Evolutionary conservation across 108 stramenopile species (phyloP).

Genomic region (Nitzschia sp.): DNA sequence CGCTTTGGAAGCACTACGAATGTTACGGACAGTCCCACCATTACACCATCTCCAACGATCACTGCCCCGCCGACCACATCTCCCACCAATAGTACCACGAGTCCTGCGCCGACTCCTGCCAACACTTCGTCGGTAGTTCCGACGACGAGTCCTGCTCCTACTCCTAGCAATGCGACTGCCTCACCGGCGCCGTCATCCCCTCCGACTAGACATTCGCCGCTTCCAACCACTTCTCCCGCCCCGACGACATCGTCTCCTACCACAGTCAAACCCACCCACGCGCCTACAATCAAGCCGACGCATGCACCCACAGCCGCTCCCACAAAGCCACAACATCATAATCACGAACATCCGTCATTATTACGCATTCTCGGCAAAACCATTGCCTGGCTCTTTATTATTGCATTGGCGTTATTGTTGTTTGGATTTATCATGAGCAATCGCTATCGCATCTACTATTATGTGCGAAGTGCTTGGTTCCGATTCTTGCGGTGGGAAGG

Average conservation of each 20-base stretch:
- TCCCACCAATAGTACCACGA: constrained; percentile 14
- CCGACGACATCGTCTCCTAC: constrained; percentile 29
- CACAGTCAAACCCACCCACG: constrained; percentile 7
- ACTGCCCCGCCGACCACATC: background rate
- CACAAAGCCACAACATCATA: constrained; percentile 13
- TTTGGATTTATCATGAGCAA: constrained; percentile 62
- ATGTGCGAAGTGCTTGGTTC: constrained; percentile 44
- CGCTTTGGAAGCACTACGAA: background rate
- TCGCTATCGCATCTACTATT: constrained; percentile 64
- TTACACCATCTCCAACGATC: background rate
- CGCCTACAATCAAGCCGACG: background rate
- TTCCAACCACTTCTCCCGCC: constrained; percentile 18
- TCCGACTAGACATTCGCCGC: constrained; percentile 14
- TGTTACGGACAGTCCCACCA: background rate
- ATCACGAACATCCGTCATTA: constrained; percentile 23
- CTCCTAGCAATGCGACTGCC: constrained; percentile 17
- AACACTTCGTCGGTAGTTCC: background rate
- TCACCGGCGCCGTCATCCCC: constrained; percentile 20
- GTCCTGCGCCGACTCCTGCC: background rate
- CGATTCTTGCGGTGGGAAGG: constrained; percentile 30
- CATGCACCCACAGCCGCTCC: constrained; percentile 14
- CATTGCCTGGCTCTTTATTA: constrained; percentile 38
- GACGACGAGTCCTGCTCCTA: constrained; percentile 17
- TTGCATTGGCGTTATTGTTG: constrained; percentile 39
- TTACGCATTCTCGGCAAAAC: constrained; percentile 44